These are phyloP conservation scores for Fraxinus pennsylvanica DNA, from an alignment of 257 asterid species.

Conservation along the genomic window DNA sequence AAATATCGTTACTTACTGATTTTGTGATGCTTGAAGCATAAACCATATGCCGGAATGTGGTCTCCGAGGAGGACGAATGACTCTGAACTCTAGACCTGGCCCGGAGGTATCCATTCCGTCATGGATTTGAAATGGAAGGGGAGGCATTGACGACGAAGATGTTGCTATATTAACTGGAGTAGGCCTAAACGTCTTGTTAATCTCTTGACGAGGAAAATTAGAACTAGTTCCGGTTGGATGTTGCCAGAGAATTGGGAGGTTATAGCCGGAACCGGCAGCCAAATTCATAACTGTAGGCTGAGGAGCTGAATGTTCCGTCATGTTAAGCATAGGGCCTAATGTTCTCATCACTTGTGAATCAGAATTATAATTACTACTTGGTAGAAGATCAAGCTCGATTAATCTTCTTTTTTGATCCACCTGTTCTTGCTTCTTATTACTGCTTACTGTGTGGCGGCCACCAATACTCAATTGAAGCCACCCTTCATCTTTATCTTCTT, in stretches of 20 bases:
- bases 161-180: conserved; percentile 30
- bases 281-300: conserved; percentile 31
- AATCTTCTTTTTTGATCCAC: conserved; percentile 7
- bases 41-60: conserved; percentile 93
- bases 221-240: conserved; percentile 25
- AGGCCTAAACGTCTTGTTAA: conserved; percentile 50
- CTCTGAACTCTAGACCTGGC: conserved; percentile 55
- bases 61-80: conserved; percentile 68
- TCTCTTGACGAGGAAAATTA: conserved; percentile 35
- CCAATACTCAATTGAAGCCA: conserved; percentile 88
- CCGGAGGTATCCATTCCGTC: conserved; percentile 32
- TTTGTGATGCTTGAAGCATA: conserved; percentile 66
- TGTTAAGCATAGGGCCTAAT: conserved; percentile 2
- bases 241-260: conserved; percentile 41
- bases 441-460: conserved; percentile 15
- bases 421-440: not conserved
- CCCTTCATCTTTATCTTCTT: conserved; percentile 32
- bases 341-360: conserved; percentile 18
- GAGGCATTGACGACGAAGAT: conserved; percentile 24
- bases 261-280: conserved; percentile 20
- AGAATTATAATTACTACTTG: conserved; percentile 16
- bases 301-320: conserved; percentile 33
- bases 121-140: conserved; percentile 52
- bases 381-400: conserved; percentile 72
- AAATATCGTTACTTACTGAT: conserved; percentile 56